These are phyloP conservation scores for Haplosporangium sp. DNA, from an alignment of 371 early-diverging fungal genomes.

Conservation along the genomic window DNA sequence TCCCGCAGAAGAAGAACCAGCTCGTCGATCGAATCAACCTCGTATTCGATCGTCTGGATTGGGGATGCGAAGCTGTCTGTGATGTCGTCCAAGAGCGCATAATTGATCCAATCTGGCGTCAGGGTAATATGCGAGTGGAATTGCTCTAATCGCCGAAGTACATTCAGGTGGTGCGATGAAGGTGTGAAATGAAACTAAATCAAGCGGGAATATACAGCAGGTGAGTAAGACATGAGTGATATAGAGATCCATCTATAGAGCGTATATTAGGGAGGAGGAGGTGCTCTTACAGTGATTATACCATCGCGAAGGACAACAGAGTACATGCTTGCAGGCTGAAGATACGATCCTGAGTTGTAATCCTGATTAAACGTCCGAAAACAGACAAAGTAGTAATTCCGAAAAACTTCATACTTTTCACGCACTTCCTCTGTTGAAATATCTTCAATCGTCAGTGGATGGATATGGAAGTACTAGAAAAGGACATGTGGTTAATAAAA, in stretches of 20 bases:
- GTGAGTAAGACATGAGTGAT: neutral
- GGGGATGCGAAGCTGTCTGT: conserved; percentile 87
- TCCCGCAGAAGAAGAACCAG: conserved; percentile 90
- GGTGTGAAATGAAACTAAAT: conserved; percentile 77
- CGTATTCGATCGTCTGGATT: conserved; percentile 83
- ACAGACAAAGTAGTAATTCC: conserved; percentile 91
- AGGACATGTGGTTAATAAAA: neutral
- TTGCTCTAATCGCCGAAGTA: conserved; percentile 79
- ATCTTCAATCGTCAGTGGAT: conserved; percentile 93
- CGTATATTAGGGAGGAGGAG: no score
- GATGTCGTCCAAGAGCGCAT: conserved; percentile 88
- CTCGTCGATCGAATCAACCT: conserved; percentile 93
- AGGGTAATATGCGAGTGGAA: conserved; percentile 40
- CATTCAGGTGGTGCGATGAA: conserved; percentile 78
- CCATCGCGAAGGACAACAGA: conserved; percentile 85
- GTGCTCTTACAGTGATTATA: conserved; percentile 73
- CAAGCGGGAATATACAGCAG: neutral
- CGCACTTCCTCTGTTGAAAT: conserved; percentile 90
- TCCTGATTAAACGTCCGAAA: conserved; percentile 83
- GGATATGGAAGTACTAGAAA: conserved; percentile 74
- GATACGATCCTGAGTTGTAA: conserved; percentile 69
- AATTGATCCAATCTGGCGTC: conserved; percentile 86
- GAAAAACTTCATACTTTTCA: conserved; percentile 93
- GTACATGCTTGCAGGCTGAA: conserved; percentile 85
- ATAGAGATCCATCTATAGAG: no score